Conservation (phyloP, 352 stramenopile genomes). For the Albugo candida region DNA sequence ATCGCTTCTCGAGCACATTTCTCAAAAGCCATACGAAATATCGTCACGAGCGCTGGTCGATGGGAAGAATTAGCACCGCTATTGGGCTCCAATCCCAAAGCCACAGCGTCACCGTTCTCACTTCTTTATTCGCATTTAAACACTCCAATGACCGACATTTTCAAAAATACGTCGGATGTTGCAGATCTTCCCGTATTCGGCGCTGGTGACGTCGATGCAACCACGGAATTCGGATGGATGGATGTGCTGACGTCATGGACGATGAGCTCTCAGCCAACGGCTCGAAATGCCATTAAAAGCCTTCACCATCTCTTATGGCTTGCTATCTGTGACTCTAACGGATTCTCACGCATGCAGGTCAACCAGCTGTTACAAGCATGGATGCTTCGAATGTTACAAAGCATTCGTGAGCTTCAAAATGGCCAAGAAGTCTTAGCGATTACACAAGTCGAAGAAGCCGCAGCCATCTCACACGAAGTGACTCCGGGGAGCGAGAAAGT, state of each 20-base stretch:
- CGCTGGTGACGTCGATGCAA: constrained; percentile 56
- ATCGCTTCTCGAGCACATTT: no score
- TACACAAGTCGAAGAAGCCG: constrained; percentile 58
- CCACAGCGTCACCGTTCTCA: no score
- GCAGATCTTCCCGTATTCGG: constrained; percentile 48
- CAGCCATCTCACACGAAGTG: constrained; percentile 42
- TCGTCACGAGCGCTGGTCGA: no score
- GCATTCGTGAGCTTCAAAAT: constrained; percentile 29
- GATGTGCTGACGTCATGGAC: constrained; percentile 65
- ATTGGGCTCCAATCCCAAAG: no score
- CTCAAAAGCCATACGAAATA: no score
- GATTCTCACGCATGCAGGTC: constrained; percentile 3
- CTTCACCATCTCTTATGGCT: constrained; percentile 50
- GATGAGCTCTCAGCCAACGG: constrained; percentile 23
- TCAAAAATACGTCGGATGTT: constrained; percentile 27
- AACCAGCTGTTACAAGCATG: constrained; percentile 54
- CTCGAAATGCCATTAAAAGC: constrained; percentile 24
- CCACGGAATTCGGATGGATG: constrained; percentile 57
- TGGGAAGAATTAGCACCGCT: no score
- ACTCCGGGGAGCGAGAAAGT: constrained; percentile 60
- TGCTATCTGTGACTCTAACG: constrained; percentile 10
- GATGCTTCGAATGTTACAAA: constrained; percentile 57
- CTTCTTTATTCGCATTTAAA: no score
- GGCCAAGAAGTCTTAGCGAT: constrained; percentile 50
- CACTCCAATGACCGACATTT: constrained; percentile 41